Conservation (phyloP, 495 filamentous ascomycete genomes). For the Penicillium longicatenatum region DNA sequence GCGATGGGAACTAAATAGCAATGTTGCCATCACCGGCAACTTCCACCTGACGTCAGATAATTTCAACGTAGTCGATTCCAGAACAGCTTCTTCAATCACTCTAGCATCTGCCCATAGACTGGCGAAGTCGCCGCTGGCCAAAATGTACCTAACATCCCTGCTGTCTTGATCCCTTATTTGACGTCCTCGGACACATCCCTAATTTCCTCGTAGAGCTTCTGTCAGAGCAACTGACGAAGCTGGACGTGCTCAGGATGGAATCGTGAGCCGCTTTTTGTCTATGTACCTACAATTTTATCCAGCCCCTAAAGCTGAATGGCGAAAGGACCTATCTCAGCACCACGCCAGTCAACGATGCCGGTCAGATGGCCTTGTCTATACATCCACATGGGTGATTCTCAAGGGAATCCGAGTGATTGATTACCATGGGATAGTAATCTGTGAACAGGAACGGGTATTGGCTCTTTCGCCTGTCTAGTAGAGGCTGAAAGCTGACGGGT, state of each 20-base stretch:
- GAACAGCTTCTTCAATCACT: neutral
- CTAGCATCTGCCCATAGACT: neutral
- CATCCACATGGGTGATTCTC: neutral
- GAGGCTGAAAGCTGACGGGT: neutral
- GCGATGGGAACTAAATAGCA: neutral
- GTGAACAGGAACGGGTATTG: neutral
- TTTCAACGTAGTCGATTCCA: neutral
- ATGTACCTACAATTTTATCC: neutral
- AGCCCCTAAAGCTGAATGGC: neutral
- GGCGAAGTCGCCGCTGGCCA: neutral
- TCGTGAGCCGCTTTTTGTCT: neutral
- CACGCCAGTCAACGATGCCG: neutral
- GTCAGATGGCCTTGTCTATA: neutral
- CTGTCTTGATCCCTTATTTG: neutral
- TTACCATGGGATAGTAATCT: neutral
- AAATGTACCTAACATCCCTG: neutral
- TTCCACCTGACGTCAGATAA: neutral
- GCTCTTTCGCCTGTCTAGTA: neutral
- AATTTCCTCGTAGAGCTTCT: neutral
- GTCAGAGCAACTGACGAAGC: neutral
- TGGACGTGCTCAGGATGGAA: neutral
- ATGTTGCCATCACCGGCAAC: too few relatives aligned
- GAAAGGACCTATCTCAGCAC: neutral
- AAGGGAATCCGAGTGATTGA: neutral
- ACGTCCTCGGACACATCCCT: neutral